phyloP scores from a whole-genome alignment of 2,329 filamentous ascomycete species.

The Trichophaea hybrida region DNA sequence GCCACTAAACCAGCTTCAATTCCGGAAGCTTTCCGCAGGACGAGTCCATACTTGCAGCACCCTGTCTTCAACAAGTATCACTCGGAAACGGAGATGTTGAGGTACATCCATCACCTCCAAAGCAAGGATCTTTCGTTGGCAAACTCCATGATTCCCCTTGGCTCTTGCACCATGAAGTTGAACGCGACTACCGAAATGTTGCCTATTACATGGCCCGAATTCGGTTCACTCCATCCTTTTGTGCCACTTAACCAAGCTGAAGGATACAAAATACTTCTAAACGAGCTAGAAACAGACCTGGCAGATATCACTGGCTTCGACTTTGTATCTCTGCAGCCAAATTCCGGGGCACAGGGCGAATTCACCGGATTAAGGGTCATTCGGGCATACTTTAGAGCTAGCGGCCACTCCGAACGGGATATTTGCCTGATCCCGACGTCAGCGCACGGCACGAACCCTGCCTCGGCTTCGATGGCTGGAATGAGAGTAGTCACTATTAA shows the following conservation, averaged over 20 bases:
- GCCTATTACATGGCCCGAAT: slow-evolving; percentile 61
- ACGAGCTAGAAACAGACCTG: slow-evolving; percentile 60
- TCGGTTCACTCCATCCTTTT: slow-evolving; percentile 71
- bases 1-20: slow-evolving; percentile 32
- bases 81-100: slow-evolving; percentile 83
- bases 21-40: slow-evolving; percentile 50
- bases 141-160: slow-evolving; percentile 94
- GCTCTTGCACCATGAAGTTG: slow-evolving; percentile 97
- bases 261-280: slow-evolving; percentile 58
- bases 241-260: slow-evolving; percentile 47
- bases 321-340: slow-evolving; percentile 78
- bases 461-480: slow-evolving; percentile 86
- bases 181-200: slow-evolving; percentile 91
- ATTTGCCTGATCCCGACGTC: slow-evolving; percentile 91
- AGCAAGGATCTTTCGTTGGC: slow-evolving; percentile 88
- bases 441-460: slow-evolving; percentile 90
- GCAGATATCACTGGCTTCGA: slow-evolving; percentile 78
- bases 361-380: slow-evolving; percentile 84
- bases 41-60: slow-evolving; percentile 66
- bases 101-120: slow-evolving; percentile 85
- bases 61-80: slow-evolving; percentile 91
- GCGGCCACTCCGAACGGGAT: slow-evolving; percentile 57
- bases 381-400: slow-evolving; percentile 63
- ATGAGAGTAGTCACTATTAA: slow-evolving; percentile 90
- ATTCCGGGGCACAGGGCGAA: slow-evolving; percentile 90